These are phyloP conservation scores for Trichoderma orchidacearum DNA, from an alignment of 495 filamentous ascomycete genomes.

Conservation along the genomic window DNA sequence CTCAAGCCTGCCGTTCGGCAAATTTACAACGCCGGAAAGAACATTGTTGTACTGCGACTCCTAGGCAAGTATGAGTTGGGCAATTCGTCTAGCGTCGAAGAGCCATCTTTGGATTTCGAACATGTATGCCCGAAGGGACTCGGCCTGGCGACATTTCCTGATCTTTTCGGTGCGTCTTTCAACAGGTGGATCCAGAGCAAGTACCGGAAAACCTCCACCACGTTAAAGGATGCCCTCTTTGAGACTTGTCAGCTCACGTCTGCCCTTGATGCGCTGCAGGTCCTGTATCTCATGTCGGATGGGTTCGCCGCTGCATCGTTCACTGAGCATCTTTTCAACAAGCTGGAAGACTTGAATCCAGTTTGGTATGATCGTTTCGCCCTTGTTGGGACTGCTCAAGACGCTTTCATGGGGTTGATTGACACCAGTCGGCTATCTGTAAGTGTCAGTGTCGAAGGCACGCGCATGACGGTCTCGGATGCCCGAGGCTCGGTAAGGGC, in stretches of 20 bases:
- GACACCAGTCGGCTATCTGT: conserved; percentile 45
- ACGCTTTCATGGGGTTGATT: conserved; percentile 44
- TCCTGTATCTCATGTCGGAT: conserved; percentile 61
- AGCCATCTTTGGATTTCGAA: conserved; percentile 37
- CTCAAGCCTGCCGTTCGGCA: conserved; percentile 50
- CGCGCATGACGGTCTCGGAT: conserved; percentile 16
- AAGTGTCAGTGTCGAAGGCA: conserved; percentile 29
- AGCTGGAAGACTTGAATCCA: conserved; percentile 50
- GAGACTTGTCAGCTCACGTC: conserved; percentile 51
- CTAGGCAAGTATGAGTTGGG: conserved; percentile 31
- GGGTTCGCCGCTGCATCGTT: conserved; percentile 49
- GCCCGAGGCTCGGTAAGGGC: conserved; percentile 28
- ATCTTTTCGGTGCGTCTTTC: conserved; percentile 56
- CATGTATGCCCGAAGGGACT: conserved; percentile 31
- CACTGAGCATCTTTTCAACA: conserved; percentile 57
- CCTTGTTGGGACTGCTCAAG: conserved; percentile 65
- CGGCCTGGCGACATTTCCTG: conserved; percentile 56
- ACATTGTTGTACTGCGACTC: conserved; percentile 63
- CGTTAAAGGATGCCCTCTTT: conserved; percentile 53
- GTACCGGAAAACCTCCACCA: conserved; percentile 49
- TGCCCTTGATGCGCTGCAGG: conserved; percentile 52
- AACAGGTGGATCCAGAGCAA: conserved; percentile 57
- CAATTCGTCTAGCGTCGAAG: conserved; percentile 9
- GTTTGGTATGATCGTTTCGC: conserved; percentile 75
- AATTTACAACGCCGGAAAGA: conserved; percentile 81